Base-by-base conservation (phyloP, 2,329 filamentous ascomycete species). In the Aphanoascus verrucosus region DNA sequence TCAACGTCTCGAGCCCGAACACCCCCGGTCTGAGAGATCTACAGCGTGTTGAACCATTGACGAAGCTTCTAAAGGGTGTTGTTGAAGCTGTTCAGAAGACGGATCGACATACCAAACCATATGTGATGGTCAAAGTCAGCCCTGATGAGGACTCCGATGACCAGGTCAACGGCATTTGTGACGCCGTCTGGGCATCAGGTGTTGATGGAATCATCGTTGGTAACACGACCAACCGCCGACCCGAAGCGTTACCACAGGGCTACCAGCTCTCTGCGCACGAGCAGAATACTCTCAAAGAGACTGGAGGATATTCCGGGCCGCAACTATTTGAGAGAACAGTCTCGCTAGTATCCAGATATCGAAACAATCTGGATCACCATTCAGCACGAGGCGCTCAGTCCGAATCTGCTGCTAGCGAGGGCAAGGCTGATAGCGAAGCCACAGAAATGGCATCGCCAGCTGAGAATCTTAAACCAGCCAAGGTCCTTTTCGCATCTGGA, bases 1-100 rank as follows among this genome's bases (percentile, higher is more conserved):
- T 98, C 64, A 98, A 98, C 63, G 93, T 98, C 48, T 95, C 89
- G 64, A 94, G 87, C 62, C 93, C 93, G 20, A 98, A 98, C 72
- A 97, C 91, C 0, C 91, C 91, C 0, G 91, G 93, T 0, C 77
- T 97, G 47, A 82, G 93, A 20, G 85, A 88, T 53, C 75, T 98
- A 37, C 93, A 98, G 71, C 86, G 86, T 1, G 80, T 84, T 0
- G 88, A 86, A 59, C 91, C 90, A 0, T 73, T 98, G 54, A 91
- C 88, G 1, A 75, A 80, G 41, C 84, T 98, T 45, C 73, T 98
- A 40, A 80, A 77, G 8, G 86, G 87, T 0, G 91, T 97, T 0
- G 91, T 97, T 1, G 76, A 81, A 14, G 86, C 91, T 53, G 89
- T 89, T 0, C 74, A 79, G 60, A 74, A 75, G 57, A 78, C 85